Conservation (phyloP, 75 land plant species). For the Pinus taeda region DNA sequence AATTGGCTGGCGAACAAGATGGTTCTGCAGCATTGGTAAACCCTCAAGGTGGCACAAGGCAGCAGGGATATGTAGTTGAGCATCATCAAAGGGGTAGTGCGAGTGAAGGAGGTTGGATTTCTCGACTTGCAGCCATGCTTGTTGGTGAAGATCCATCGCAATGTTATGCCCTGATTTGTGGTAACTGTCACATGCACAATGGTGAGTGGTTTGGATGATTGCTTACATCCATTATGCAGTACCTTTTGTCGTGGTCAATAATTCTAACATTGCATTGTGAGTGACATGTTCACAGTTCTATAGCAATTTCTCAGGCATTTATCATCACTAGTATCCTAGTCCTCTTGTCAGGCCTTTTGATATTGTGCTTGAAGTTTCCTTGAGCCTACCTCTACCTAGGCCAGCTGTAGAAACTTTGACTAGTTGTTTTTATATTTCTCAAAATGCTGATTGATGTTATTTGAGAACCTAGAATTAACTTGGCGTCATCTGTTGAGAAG, state of each 20-base stretch:
- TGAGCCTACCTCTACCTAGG: background rate
- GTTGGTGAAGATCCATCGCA: conserved; percentile 99
- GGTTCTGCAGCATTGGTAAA: background rate
- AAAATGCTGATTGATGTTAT: background rate
- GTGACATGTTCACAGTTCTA: background rate
- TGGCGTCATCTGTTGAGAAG: background rate
- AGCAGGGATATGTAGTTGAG: conserved; percentile 39
- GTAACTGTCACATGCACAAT: conserved; percentile 92
- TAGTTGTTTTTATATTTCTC: background rate
- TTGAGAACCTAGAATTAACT: background rate
- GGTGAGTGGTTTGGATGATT: conserved; percentile 44
- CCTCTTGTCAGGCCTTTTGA: background rate
- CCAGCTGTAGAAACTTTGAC: background rate
- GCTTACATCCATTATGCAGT: background rate
- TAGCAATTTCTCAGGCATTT: background rate
- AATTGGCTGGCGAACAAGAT: background rate
- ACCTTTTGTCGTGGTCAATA: background rate
- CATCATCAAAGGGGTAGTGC: conserved; percentile 36
- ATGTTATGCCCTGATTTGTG: conserved; percentile 97
- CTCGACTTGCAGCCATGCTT: conserved; percentile 91
- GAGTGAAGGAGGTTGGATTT: conserved; percentile 85
- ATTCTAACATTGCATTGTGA: background rate
- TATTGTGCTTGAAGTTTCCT: background rate
- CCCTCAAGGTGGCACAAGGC: conserved; percentile 9
- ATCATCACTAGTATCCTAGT: background rate